Base-by-base conservation (phyloP, 257 asterid genomes). In the Anisodus acutangulus region DNA sequence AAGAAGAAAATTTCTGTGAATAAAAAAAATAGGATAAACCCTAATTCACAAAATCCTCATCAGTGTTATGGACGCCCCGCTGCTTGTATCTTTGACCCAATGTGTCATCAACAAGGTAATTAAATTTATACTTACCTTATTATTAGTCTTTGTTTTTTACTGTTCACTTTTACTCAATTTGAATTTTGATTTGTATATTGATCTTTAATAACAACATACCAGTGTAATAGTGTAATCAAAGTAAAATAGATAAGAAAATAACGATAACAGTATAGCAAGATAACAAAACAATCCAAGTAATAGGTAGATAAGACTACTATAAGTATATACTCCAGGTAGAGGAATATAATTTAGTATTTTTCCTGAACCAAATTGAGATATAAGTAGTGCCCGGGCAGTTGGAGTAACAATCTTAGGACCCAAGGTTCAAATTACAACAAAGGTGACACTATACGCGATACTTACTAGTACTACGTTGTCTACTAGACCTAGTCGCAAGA, bases 61-160 rank as follows among this genome's bases (percentile, higher is more conserved):
- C 37, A 7, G 78, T 47, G 11, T 17, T 37, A 92, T 90, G 95
- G 93, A 88, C 45, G 17, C 89, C 31, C 76, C 91, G 54, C 89
- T 94, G 78, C 90, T 95, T 58, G 93, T 93, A 84, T 85, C 94
- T 57, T 85, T 95, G 90, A 97, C 94, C 39, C 91, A 91, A 82
- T 95, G 98, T 85, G 91, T 94, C 66, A 82, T 93, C 84, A 84
- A 85, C 59, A 91, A 95, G 97, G 98, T 92, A 87, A 49, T 82
- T 15, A 3, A 0, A 43, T 7, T 68, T 9, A 22, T 22, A 22
- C 26, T 22, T 22, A 22, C 26, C 31, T 4, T n/a, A 2, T 2
- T 72, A 10, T 9, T 64, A 11, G 45, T 64, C 4, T 49, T 19
- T 17, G 7, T 45, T 78, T 22, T 22, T 22, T 22, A 22, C 26